These are phyloP conservation scores for Ambispora gerdemannii DNA, from an alignment of 192 early-diverging fungal genomes.

Conservation along the genomic window DNA sequence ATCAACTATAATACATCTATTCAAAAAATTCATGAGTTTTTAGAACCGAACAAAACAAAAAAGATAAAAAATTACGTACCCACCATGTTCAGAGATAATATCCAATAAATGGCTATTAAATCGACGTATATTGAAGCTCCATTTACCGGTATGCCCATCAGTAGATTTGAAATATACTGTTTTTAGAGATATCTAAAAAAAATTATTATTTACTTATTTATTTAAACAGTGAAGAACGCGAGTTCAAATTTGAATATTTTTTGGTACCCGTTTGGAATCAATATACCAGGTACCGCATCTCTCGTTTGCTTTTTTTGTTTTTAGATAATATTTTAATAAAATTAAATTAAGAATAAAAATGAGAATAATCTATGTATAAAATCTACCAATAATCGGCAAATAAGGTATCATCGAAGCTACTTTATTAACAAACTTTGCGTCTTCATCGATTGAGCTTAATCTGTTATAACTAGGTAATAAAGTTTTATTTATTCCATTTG, in stretches of 20 bases:
- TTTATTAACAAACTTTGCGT: conserved; percentile 67
- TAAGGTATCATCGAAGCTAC: conserved; percentile 52
- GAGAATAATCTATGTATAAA: neutral
- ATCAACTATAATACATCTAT: conserved; percentile 81
- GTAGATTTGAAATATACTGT: conserved; percentile 93
- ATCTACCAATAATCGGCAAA: conserved; percentile 60
- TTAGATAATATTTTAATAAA: neutral
- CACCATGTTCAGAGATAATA: conserved; percentile 49
- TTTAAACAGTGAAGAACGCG: conserved; percentile 2
- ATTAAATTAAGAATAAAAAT: neutral
- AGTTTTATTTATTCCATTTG: no score
- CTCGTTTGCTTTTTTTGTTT: conserved; percentile 62
- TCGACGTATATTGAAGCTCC: conserved; percentile 80
- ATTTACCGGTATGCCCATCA: conserved; percentile 82
- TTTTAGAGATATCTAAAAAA: conserved; percentile 39
- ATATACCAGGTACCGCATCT: conserved; percentile 88
- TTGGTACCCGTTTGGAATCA: conserved; percentile 55
- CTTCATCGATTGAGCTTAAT: conserved; percentile 72
- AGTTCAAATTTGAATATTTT: no score
- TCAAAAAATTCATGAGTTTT: neutral
- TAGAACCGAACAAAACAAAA: neutral
- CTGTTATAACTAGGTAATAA: conserved; percentile 61
- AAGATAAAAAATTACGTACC: conserved; percentile 42
- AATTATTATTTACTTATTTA: conserved; percentile 9
- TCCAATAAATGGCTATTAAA: conserved; percentile 73